phyloP scores from a whole-genome alignment of 371 early-diverging fungal species.

The Syncephalis fuscata region DNA sequence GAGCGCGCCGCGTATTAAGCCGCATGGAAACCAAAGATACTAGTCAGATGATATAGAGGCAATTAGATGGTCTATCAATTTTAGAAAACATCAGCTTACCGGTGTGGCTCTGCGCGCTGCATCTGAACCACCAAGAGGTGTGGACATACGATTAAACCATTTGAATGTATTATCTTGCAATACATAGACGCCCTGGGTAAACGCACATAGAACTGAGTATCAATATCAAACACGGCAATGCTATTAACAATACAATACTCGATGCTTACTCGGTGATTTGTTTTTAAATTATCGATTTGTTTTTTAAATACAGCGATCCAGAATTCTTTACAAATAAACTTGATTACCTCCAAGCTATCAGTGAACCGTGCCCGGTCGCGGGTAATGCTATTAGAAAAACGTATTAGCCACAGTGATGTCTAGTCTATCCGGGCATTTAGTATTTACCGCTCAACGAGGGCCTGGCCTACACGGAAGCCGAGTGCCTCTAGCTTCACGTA shows the following conservation, averaged over 20 bases:
- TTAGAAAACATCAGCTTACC: constrained; percentile 21
- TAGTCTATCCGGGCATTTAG: no score
- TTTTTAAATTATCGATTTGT: constrained; percentile 93
- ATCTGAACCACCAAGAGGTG: constrained; percentile 53
- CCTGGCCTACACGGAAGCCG: constrained; percentile 78
- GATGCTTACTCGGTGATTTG: constrained; percentile 74
- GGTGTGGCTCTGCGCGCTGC: constrained; percentile 62
- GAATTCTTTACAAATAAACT: constrained; percentile 94
- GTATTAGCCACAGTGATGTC: neutral
- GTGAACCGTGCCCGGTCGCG: constrained; percentile 66
- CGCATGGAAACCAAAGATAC: constrained; percentile 91
- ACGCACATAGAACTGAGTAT: neutral
- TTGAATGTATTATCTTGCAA: constrained; percentile 92
- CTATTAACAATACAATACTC: no score
- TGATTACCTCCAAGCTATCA: constrained; percentile 87
- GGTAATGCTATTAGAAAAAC: constrained; percentile 34
- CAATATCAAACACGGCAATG: neutral
- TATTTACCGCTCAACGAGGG: constrained; percentile 64
- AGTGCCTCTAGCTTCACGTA: constrained; percentile 73
- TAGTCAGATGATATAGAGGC: constrained; percentile 10
- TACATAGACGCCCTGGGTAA: constrained; percentile 80
- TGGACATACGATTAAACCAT: constrained; percentile 83
- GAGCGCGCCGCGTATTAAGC: constrained; percentile 83
- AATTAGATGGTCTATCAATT: neutral
- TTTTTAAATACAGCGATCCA: constrained; percentile 90